Base-by-base conservation (phyloP, 306 rosid species). In the Phaseolus lunatus region DNA sequence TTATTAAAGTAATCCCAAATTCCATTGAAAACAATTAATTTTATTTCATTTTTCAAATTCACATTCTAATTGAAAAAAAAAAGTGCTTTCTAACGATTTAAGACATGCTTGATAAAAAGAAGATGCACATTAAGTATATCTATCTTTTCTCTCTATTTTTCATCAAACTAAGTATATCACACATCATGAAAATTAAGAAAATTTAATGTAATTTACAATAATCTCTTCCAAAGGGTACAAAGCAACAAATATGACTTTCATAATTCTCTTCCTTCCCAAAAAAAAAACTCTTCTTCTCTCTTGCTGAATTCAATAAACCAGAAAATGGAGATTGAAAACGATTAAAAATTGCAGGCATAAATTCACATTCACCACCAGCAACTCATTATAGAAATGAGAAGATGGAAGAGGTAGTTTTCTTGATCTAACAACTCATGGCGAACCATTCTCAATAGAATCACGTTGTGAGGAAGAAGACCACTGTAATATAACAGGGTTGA, bases 401-500 rank as follows among this genome's bases (percentile, higher is more conserved):
- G 81, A 81, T 80, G 85, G 85, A 89, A 91, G 26, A 89, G 48
- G 67, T 80, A 78, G 71, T 87, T 88, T 16, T 89, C 88, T 12
- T 47, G 78, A 37, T 85, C 81, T 0, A 88, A 91, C 75, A 91
- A 69, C 45, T 91, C 88, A 1, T 76, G 87, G 0, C 85, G 85
- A 47, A 89, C 91, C 81, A 89, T 14, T 85, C 96, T 85, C 29
- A 83, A 61, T 10, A 84, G 75, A 43, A 83, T 35, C 65, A 57
- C 20, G 47, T 80, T 80, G 67, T 78, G 89, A 61, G 94, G 97
- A 0, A 91, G 78, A 80, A 91, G 87, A 44, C 87, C 84, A 11
- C 92, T 84, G 81, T 89, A 85, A 67, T 68, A 88, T 10, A 88
- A 88, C 56, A 88, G 23, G 12, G 97, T 91, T 7, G 97, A 78